Conservation (phyloP, 768 basidiomycete species). For the Suillus discolor region DNA sequence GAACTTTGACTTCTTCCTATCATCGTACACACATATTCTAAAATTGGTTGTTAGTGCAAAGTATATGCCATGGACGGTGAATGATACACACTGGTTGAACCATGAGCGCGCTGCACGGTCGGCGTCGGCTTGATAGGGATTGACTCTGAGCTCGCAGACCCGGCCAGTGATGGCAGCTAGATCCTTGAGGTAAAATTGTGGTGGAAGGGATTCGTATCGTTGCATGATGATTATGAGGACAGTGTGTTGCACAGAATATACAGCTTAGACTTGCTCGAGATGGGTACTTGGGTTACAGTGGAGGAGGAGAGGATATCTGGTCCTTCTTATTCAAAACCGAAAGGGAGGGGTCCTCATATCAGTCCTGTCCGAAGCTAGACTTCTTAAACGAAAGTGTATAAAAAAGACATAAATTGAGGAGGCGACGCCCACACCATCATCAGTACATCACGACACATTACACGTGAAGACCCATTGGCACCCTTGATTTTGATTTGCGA, state of each 20-base stretch:
- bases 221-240: constrained; percentile 28
- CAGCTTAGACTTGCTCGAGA: constrained; percentile 31
- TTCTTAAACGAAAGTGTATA: constrained; percentile 23
- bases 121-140: constrained; percentile 34
- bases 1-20: constrained; percentile 36
- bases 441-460: constrained; percentile 35
- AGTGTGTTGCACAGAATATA: constrained; percentile 17
- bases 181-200: constrained; percentile 39
- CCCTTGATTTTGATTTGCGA: constrained; percentile 23
- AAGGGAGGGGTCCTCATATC: constrained; percentile 19
- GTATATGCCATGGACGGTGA: background rate
- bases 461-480: constrained; percentile 34
- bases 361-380: constrained; percentile 22
- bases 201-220: constrained; percentile 30
- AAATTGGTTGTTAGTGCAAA: background rate
- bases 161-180: constrained; percentile 38
- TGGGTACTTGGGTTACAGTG: constrained; percentile 12
- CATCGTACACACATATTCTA: constrained; percentile 38
- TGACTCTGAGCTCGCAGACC: constrained; percentile 39
- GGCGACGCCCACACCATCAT: constrained; percentile 27
- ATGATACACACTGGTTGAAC: constrained; percentile 33
- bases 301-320: constrained; percentile 12
- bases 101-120: constrained; percentile 35
- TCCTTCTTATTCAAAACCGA: constrained; percentile 34
- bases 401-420: constrained; percentile 30